Percentiles rank a stretch among this genome's conserved stretches.
phyloP scores from a whole-genome alignment of 345 rosid genomes.

The Citrus australasica region DNA sequence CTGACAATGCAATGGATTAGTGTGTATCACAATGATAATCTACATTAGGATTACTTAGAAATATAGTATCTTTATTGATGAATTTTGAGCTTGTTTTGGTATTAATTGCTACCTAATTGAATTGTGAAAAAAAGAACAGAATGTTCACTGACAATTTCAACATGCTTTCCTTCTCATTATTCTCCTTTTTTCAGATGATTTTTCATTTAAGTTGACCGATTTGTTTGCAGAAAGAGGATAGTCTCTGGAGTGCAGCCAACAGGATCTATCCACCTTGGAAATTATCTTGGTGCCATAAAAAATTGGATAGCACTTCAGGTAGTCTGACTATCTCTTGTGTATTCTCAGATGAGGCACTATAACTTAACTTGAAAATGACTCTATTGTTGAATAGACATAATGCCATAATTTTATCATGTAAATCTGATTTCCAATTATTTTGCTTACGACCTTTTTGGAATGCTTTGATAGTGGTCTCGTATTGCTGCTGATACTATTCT shows the following conservation, averaged over 20 bases:
- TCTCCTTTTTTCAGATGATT: neutral
- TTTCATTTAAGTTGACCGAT: neutral
- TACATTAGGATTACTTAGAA: neutral
- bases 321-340: neutral
- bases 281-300: slow-evolving; percentile 89
- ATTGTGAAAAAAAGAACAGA: neutral
- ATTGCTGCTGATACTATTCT: neutral
- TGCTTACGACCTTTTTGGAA: neutral
- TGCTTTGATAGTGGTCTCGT: neutral
- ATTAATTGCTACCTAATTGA: neutral
- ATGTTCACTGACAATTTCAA: neutral
- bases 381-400: neutral
- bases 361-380: neutral
- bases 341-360: neutral
- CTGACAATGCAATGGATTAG: neutral
- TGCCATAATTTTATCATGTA: neutral
- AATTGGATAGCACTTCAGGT: slow-evolving; percentile 90
- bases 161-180: neutral
- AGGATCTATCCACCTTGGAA: slow-evolving; percentile 85
- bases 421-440: neutral
- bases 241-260: slow-evolving; percentile 97
- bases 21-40: neutral
- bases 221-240: slow-evolving; percentile 57
- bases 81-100: neutral
- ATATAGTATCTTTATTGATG: neutral